Evolutionary conservation across 176 grass and related monocot species (phyloP).

Genomic region (Echinochloa phyllopogon): DNA sequence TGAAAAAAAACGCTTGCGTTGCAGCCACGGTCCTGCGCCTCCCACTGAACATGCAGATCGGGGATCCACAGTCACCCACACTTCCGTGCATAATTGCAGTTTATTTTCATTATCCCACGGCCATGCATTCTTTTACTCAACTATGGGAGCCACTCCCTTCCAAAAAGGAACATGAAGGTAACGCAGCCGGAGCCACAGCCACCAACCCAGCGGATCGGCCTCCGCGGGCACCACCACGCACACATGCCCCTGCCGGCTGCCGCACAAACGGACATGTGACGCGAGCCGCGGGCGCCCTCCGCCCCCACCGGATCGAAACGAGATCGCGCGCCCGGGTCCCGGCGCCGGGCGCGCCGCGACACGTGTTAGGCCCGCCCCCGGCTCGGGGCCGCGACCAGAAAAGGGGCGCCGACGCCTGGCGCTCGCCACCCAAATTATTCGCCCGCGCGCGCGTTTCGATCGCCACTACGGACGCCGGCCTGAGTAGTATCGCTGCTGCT

Average conservation of each 20-base stretch:
- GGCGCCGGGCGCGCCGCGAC: slow-evolving; percentile 23
- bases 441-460: background rate
- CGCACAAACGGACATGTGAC: slow-evolving; percentile 41
- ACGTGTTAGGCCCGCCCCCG: slow-evolving; percentile 37
- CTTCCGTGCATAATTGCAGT: background rate
- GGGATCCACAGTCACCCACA: background rate
- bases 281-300: background rate
- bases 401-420: background rate
- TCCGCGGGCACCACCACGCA: background rate
- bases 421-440: background rate
- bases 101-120: background rate
- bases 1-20: background rate
- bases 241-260: slow-evolving; percentile 51
- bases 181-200: background rate
- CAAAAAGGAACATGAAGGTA: background rate
- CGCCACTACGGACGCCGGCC: slow-evolving; percentile 1
- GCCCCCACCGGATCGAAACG: slow-evolving; percentile 9
- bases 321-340: slow-evolving; percentile 15
- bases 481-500: background rate
- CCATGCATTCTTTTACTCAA: background rate
- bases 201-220: background rate
- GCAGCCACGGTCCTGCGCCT: background rate
- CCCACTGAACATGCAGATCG: background rate
- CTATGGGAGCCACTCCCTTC: background rate
- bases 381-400: background rate